Percentiles rank a stretch among this genome's conserved stretches.
phyloP scores from a whole-genome alignment of 2,329 filamentous ascomycete genomes.

The Colletotrichum neosansevieriae region DNA sequence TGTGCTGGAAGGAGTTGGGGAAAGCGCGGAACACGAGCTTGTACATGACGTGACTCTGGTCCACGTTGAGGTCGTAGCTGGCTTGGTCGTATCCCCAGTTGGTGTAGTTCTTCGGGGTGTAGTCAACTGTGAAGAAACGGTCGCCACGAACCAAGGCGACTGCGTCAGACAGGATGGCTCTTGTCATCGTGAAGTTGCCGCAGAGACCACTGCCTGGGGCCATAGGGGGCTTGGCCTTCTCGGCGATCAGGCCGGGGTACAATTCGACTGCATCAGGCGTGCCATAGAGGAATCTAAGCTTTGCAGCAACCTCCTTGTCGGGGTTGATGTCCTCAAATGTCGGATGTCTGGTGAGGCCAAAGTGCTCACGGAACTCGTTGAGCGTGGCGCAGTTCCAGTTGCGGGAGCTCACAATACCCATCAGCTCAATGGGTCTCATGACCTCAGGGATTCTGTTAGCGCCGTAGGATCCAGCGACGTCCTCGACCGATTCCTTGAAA shows the following conservation, averaged over 20 bases:
- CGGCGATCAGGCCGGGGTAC: constrained; percentile 61
- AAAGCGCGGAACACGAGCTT: constrained; percentile 74
- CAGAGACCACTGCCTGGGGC: constrained; percentile 60
- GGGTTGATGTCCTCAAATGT: constrained; percentile 71
- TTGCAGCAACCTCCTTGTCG: constrained; percentile 64
- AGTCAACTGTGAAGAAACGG: constrained; percentile 73
- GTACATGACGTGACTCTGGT: constrained; percentile 75
- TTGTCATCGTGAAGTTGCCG: constrained; percentile 58
- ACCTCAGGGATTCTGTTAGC: constrained; percentile 67
- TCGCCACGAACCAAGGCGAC: constrained; percentile 73
- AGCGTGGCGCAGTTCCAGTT: constrained; percentile 69
- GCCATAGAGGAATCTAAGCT: constrained; percentile 65
- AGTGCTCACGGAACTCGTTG: constrained; percentile 74
- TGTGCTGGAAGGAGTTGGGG: constrained; percentile 70
- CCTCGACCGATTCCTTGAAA: constrained; percentile 64
- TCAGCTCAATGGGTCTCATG: constrained; percentile 68
- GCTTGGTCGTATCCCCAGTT: constrained; percentile 75
- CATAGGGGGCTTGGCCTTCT: constrained; percentile 63
- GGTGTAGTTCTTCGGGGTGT: constrained; percentile 70
- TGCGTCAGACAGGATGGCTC: constrained; percentile 72
- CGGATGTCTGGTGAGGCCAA: constrained; percentile 65
- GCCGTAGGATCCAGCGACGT: constrained; percentile 60
- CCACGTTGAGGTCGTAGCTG: constrained; percentile 66
- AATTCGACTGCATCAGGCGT: constrained; percentile 72
- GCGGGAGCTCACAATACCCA: constrained; percentile 70